Percentiles rank a stretch among this genome's conserved stretches.
phyloP scores from a whole-genome alignment of 2,329 filamentous ascomycete species.

The Ophiostoma sp. region DNA sequence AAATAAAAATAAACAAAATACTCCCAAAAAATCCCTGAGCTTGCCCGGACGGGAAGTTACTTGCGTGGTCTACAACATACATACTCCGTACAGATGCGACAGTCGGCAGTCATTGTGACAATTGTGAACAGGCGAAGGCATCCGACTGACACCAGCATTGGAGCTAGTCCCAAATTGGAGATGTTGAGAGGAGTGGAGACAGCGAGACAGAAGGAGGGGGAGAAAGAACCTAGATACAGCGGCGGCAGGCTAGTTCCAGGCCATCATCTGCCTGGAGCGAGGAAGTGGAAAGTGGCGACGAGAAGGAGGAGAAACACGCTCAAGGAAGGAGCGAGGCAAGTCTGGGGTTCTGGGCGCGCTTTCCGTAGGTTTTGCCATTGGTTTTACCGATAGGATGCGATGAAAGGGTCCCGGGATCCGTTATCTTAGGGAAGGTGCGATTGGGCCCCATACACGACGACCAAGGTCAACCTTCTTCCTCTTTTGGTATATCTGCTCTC shows the following conservation, averaged over 20 bases:
- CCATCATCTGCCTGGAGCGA: not conserved
- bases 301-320: not conserved
- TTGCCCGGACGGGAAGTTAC: not conserved
- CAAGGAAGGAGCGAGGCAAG: not conserved
- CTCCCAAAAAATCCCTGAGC: not conserved
- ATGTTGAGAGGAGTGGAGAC: not conserved
- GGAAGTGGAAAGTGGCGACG: not conserved
- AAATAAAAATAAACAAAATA: not conserved
- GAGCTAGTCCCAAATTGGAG: conserved; percentile 15
- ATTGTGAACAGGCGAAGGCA: not conserved
- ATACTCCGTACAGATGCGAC: not conserved
- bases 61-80: not conserved
- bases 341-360: not conserved
- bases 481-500: conserved; percentile 3
- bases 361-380: not conserved
- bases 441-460: not conserved
- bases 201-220: not conserved
- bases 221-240: not conserved
- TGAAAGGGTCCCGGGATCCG: not conserved
- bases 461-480: not conserved
- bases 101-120: not conserved
- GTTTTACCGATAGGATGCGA: not conserved
- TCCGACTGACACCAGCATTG: not conserved
- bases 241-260: not conserved
- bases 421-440: conserved; percentile 1